Evolutionary conservation across 2,329 filamentous ascomycete species (phyloP).

Genomic region (Claviceps paspali): DNA sequence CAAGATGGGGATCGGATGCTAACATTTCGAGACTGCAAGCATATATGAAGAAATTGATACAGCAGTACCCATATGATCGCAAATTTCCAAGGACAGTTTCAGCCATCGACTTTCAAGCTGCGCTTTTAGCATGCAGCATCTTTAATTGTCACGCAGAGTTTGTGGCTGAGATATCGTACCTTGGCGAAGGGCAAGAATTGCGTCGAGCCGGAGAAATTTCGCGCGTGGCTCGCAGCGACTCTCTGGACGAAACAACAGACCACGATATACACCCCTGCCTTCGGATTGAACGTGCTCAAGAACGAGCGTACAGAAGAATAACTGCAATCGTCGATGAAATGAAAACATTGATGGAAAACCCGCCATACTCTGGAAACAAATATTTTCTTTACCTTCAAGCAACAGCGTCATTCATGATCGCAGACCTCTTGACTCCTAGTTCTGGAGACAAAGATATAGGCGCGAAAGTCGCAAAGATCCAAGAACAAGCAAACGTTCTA

Average conservation of each 20-base stretch:
- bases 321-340: slow-evolving; percentile 50
- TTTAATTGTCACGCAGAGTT: slow-evolving; percentile 55
- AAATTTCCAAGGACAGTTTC: slow-evolving; percentile 42
- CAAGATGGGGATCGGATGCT: slow-evolving; percentile 26
- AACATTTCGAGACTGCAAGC: slow-evolving; percentile 30
- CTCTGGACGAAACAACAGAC: not conserved
- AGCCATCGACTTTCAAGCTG: slow-evolving; percentile 65
- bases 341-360: slow-evolving; percentile 52
- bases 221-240: not conserved
- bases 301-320: slow-evolving; percentile 41
- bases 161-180: slow-evolving; percentile 24
- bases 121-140: slow-evolving; percentile 68
- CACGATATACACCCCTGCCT: not conserved
- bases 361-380: slow-evolving; percentile 53
- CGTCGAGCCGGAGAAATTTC: slow-evolving; percentile 4
- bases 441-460: slow-evolving; percentile 6
- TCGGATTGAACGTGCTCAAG: slow-evolving; percentile 24
- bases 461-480: slow-evolving; percentile 13
- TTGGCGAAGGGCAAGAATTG: slow-evolving; percentile 12
- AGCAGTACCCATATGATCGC: slow-evolving; percentile 59
- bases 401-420: slow-evolving; percentile 61
- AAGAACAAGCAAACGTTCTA: slow-evolving; percentile 12
- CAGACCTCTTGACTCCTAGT: slow-evolving; percentile 43
- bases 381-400: slow-evolving; percentile 56
- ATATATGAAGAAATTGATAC: slow-evolving; percentile 67